Evolutionary conservation across 2,329 filamentous ascomycete species (phyloP).

Genomic region (Aspergillus tamarii): DNA sequence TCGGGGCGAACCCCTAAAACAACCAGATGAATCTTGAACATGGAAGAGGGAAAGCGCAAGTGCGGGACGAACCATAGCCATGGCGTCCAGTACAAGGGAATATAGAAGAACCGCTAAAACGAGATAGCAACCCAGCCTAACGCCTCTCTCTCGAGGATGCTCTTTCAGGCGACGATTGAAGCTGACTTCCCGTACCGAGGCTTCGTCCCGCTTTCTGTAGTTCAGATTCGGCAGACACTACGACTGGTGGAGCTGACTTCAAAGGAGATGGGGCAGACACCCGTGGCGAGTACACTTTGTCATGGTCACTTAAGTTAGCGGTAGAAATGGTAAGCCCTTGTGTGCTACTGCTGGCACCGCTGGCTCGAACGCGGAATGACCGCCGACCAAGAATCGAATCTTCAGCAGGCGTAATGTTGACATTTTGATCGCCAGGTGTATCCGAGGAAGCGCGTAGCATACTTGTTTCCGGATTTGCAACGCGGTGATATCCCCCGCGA

Average conservation of each 20-base stretch:
- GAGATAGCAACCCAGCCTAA: slow-evolving; percentile 9
- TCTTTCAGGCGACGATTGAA: slow-evolving; percentile 23
- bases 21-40: background rate
- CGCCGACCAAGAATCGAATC: slow-evolving; percentile 27
- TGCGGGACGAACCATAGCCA: slow-evolving; percentile 14
- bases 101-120: background rate
- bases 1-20: background rate
- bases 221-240: slow-evolving; percentile 32
- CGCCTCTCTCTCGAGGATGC: slow-evolving; percentile 12
- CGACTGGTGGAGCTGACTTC: slow-evolving; percentile 36
- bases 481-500: slow-evolving; percentile 30
- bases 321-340: slow-evolving; percentile 35
- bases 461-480: slow-evolving; percentile 28
- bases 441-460: slow-evolving; percentile 22
- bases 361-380: slow-evolving; percentile 38
- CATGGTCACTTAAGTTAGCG: slow-evolving; percentile 34
- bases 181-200: slow-evolving; percentile 34
- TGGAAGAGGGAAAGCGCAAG: background rate
- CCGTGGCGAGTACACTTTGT: slow-evolving; percentile 24
- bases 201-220: slow-evolving; percentile 25
- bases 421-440: slow-evolving; percentile 26
- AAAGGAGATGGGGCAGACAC: slow-evolving; percentile 28
- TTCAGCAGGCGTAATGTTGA: slow-evolving; percentile 29
- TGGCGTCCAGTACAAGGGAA: slow-evolving; percentile 11
- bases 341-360: slow-evolving; percentile 31